Conservation (phyloP, 306 rosid genomes). For the Gillenia trifoliata region DNA sequence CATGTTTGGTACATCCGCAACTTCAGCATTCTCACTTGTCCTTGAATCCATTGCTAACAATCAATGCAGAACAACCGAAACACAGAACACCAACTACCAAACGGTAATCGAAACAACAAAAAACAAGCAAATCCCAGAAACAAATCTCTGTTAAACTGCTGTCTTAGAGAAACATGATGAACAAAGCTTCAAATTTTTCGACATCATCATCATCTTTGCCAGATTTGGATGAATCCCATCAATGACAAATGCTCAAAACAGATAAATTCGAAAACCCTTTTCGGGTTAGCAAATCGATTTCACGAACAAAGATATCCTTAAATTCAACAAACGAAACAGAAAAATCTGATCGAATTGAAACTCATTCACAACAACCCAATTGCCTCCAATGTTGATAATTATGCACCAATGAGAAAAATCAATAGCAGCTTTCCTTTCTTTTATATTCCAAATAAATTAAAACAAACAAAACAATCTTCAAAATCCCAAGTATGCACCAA, state of each 20-base stretch:
- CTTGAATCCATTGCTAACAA: conserved; percentile 36
- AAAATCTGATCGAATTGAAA: not conserved
- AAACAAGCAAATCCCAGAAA: conserved; percentile 1
- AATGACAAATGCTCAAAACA: conserved; percentile 1
- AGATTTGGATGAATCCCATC: not conserved
- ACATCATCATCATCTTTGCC: conserved; percentile 7
- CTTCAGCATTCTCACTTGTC: conserved; percentile 26
- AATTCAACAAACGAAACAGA: not conserved
- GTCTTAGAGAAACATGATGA: not conserved
- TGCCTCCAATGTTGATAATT: conserved; percentile 29
- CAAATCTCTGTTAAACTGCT: not conserved
- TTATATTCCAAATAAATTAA: not conserved
- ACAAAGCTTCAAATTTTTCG: not conserved
- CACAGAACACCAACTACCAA: conserved; percentile 14
- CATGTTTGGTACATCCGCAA: conserved; percentile 21
- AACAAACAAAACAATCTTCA: conserved; percentile 8
- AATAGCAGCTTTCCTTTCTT: not conserved
- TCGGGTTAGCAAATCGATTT: not conserved
- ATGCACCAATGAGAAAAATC: not conserved
- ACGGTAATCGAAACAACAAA: not conserved
- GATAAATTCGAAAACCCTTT: not conserved
- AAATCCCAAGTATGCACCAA: conserved; percentile 22
- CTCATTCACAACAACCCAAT: conserved; percentile 11
- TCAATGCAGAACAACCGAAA: conserved; percentile 16
- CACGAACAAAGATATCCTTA: not conserved